Evolutionary conservation across 2,329 filamentous ascomycete genomes (phyloP), one percentile per base, ranked within the genome.

Genomic region (Clathrospora elynae): DNA sequence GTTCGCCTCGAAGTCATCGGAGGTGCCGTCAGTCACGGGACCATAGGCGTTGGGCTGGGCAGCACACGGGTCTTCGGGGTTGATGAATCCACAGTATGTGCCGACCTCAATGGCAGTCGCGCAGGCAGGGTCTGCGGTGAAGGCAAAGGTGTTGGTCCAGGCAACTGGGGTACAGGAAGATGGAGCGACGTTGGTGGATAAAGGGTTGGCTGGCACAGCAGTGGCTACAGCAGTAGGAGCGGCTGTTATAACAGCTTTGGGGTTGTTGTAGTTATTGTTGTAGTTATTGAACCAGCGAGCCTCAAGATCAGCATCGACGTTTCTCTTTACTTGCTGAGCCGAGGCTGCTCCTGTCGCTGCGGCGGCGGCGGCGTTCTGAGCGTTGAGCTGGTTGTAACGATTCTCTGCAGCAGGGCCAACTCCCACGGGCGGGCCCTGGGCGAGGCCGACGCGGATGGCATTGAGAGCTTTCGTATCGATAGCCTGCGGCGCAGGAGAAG

Each of bases 31-130:
- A 19, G 51, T 51, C 7, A 29, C 45, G n/a, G 51, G 54, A 7
- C 57, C 61, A 23, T 48, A 46, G 12, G 56, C 59, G 31, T 49
- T 46, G 12, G 61, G 58, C 53, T 62, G 59, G 41, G 56, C 46
- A 46, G 56, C 53, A 45, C 61, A 64, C 16, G 56, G 55, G 45
- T 60, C 59, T 2, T 48, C 43, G 30, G 57, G 57, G 48, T 61
- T 61, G 51, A 57, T 59, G 51, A 59, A 61, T 29, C 55, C 55
- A 34, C 55, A 59, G 55, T 56, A 61, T 16, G 55, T 59, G 20
- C 55, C 57, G 16, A 59, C 51, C 46, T 59, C 55, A 18, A 59
- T 51, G 4, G 41, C 41, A 7, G 55, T 59, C 25, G 57, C 41
- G 35, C 57, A 61, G n/a, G 55, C 57, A 2, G 55, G 41, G 22